phyloP scores from a whole-genome alignment of 2,329 filamentous ascomycete species.

The Uncinocarpus reesii region DNA sequence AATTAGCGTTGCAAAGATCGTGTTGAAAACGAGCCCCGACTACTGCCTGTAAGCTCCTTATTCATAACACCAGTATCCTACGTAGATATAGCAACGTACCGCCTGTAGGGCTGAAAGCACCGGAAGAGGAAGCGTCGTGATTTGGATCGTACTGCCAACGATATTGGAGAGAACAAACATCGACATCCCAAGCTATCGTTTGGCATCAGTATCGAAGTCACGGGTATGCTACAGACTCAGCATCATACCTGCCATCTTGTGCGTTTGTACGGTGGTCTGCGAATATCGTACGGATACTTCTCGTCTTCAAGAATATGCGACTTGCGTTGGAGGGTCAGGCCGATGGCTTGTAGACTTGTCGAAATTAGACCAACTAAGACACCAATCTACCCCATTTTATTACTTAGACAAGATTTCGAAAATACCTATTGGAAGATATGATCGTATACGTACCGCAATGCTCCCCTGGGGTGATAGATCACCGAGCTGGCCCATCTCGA shows the following conservation, averaged over 20 bases:
- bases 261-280: constrained; percentile 77
- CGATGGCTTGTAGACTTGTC: constrained; percentile 88
- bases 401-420: not conserved
- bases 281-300: constrained; percentile 65
- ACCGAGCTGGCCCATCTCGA: constrained; percentile 58
- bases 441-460: constrained; percentile 54
- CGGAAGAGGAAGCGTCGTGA: constrained; percentile 86
- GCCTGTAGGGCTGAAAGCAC: constrained; percentile 92
- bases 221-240: too few species aligned
- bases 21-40: constrained; percentile 95
- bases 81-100: constrained; percentile 29
- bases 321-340: constrained; percentile 91
- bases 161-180: constrained; percentile 96
- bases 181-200: constrained; percentile 63
- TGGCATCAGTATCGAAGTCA: constrained; percentile 16
- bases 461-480: constrained; percentile 68
- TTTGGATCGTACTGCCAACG: constrained; percentile 90
- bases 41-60: constrained; percentile 21
- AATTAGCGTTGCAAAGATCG: constrained; percentile 87
- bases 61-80: not conserved
- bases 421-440: not conserved
- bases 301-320: constrained; percentile 97
- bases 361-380: constrained; percentile 88
- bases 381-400: constrained; percentile 54
- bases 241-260: constrained; percentile 70